Evolutionary conservation across 257 asterid genomes (phyloP).

Genomic region (Gentiana dahurica): DNA sequence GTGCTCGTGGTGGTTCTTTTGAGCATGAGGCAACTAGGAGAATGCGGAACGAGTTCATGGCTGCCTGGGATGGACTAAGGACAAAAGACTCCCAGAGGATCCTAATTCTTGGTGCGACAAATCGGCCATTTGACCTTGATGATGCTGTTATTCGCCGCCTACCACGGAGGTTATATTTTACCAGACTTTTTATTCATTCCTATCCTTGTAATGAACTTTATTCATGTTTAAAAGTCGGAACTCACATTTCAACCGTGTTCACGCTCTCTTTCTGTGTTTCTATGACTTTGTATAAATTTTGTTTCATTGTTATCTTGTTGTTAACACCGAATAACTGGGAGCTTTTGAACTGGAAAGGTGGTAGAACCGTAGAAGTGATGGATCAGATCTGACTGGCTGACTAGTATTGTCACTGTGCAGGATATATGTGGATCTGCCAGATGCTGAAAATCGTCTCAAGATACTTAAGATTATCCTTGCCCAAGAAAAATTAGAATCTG

Average conservation of each 20-base stretch:
- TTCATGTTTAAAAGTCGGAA: not conserved
- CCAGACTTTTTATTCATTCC: not conserved
- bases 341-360: not conserved
- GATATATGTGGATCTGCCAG: slow-evolving; percentile 94
- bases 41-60: slow-evolving; percentile 97
- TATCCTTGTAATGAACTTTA: not conserved
- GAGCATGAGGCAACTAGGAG: slow-evolving; percentile 99
- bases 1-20: slow-evolving; percentile 95
- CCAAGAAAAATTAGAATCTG: slow-evolving; percentile 66
- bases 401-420: slow-evolving; percentile 30
- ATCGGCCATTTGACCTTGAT: slow-evolving; percentile 97
- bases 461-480: slow-evolving; percentile 77
- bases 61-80: slow-evolving; percentile 99
- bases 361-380: not conserved
- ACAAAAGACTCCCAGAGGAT: slow-evolving; percentile 90
- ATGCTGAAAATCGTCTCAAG: slow-evolving; percentile 78
- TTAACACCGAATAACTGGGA: not conserved
- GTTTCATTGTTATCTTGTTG: not conserved
- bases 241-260: not conserved
- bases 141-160: slow-evolving; percentile 99
- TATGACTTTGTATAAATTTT: not conserved
- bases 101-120: slow-evolving; percentile 97
- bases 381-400: slow-evolving; percentile 2
- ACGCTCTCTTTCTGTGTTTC: not conserved
- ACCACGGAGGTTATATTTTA: slow-evolving; percentile 66